phyloP scores from a whole-genome alignment of 768 basidiomycete species.

The Hericium erinaceus region DNA sequence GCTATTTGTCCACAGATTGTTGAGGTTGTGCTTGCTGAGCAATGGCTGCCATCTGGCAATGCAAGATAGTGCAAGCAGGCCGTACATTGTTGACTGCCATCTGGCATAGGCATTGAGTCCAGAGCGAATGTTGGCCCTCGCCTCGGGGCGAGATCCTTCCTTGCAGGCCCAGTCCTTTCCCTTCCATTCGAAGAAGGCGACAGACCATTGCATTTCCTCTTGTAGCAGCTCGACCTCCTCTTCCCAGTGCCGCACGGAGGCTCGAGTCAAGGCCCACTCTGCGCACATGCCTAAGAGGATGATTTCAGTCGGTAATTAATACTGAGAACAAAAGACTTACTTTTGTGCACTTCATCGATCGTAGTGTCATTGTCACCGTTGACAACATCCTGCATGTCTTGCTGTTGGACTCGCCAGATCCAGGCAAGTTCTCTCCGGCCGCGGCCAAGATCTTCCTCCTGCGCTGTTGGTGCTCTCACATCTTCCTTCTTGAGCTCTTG shows the following conservation, averaged over 20 bases:
- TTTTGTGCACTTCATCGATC: not conserved
- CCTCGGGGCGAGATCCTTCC: not conserved
- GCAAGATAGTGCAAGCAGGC: slow-evolving; percentile 1
- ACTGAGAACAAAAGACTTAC: not conserved
- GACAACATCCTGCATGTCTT: not conserved
- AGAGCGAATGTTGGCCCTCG: not conserved
- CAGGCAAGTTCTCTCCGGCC: not conserved
- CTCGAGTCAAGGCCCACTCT: slow-evolving; percentile 6
- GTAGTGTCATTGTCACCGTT: not conserved
- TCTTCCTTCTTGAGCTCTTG: not conserved
- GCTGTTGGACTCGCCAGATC: not conserved
- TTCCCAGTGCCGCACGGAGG: slow-evolving; percentile 4
- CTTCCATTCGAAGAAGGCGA: slow-evolving; percentile 16
- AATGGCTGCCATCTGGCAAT: not conserved
- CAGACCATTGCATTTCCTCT: slow-evolving; percentile 21
- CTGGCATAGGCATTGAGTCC: slow-evolving; percentile 7
- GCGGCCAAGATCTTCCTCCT: not conserved
- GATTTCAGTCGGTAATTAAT: not conserved
- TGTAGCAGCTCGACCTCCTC: slow-evolving; percentile 6
- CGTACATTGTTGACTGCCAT: slow-evolving; percentile 1
- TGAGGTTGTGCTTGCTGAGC: not conserved
- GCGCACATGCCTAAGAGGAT: slow-evolving; percentile 1
- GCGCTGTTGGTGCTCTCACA: not conserved
- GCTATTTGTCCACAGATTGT: not conserved
- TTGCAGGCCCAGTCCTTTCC: not conserved